phyloP scores from a whole-genome alignment of 495 filamentous ascomycete species.

The Neurospora sublineolata region DNA sequence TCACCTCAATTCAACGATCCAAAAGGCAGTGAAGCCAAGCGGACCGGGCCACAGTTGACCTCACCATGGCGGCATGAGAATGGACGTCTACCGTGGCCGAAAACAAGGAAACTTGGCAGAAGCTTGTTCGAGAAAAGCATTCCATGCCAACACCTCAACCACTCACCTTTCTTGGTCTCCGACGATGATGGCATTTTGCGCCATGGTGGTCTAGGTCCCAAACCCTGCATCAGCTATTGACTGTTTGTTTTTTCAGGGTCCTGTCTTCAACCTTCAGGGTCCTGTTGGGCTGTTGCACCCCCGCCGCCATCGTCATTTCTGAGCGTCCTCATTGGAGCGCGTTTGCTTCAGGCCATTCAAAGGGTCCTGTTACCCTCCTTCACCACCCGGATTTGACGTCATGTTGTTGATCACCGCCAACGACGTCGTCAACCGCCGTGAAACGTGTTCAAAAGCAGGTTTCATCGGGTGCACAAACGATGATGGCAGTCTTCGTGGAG shows the following conservation, averaged over 20 bases:
- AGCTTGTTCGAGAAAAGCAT: neutral
- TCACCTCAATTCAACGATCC: neutral
- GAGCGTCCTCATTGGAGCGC: constrained; percentile 12
- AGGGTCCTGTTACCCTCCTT: constrained; percentile 7
- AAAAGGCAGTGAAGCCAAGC: neutral
- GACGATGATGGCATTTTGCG: neutral
- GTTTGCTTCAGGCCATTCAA: constrained; percentile 3
- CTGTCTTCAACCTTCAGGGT: neutral
- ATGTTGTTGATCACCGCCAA: constrained; percentile 12
- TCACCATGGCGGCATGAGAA: neutral
- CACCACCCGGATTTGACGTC: constrained; percentile 19
- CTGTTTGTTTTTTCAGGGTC: neutral
- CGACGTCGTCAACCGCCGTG: neutral
- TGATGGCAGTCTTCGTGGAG: neutral
- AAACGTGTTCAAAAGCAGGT: constrained; percentile 15
- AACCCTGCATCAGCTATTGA: constrained; percentile 3
- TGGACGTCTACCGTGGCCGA: neutral
- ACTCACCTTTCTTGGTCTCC: neutral
- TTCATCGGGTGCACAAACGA: constrained; percentile 3
- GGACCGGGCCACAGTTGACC: neutral
- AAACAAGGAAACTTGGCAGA: neutral
- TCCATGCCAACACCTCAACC: neutral
- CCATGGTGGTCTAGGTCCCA: neutral
- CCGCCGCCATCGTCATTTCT: constrained; percentile 3
- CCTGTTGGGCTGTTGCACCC: neutral